These are phyloP conservation scores for Metschnikowia similis DNA, from an alignment of 805 yeast species.

Conservation along the genomic window DNA sequence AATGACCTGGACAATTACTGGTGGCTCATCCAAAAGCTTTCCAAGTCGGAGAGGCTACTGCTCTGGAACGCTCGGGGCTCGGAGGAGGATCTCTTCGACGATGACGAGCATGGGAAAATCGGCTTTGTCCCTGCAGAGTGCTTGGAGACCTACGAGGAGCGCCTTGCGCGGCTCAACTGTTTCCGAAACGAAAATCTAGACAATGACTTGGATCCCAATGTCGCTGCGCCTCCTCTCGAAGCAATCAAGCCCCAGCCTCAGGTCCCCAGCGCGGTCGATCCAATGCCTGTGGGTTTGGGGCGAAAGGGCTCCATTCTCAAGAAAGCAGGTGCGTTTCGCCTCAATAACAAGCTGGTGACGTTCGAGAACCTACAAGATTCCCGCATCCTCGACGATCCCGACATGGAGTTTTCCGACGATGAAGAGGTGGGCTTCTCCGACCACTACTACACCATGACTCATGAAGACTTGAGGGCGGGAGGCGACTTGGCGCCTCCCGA, in stretches of 20 bases:
- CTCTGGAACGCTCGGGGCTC: conserved; percentile 12
- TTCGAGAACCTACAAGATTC: conserved; percentile 34
- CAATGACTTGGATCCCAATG: neutral
- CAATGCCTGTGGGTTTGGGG: conserved; percentile 1
- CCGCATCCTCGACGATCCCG: conserved; percentile 17
- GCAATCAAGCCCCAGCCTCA: neutral
- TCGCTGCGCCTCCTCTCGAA: neutral
- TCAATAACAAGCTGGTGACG: conserved; percentile 32
- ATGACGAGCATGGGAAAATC: conserved; percentile 59
- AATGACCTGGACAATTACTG: conserved; percentile 93
- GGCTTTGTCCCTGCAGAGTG: conserved; percentile 98
- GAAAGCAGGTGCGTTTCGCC: conserved; percentile 9
- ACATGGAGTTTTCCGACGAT: neutral
- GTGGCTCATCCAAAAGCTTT: conserved; percentile 75
- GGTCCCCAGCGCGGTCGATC: neutral
- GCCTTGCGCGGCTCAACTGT: conserved; percentile 87
- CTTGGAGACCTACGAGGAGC: conserved; percentile 84
- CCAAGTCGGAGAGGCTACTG: conserved; percentile 26
- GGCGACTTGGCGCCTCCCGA: neutral
- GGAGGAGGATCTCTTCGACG: conserved; percentile 16
- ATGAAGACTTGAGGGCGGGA: conserved; percentile 17
- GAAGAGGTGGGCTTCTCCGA: conserved; percentile 18
- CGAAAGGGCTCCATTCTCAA: conserved; percentile 15
- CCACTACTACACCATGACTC: conserved; percentile 19
- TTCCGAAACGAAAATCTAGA: conserved; percentile 81